A percentile compares a stretch with the other conserved stretches of the same genome.
Conservation (phyloP, 108 stramenopile genomes). For the Chaetoceros muelleri region DNA sequence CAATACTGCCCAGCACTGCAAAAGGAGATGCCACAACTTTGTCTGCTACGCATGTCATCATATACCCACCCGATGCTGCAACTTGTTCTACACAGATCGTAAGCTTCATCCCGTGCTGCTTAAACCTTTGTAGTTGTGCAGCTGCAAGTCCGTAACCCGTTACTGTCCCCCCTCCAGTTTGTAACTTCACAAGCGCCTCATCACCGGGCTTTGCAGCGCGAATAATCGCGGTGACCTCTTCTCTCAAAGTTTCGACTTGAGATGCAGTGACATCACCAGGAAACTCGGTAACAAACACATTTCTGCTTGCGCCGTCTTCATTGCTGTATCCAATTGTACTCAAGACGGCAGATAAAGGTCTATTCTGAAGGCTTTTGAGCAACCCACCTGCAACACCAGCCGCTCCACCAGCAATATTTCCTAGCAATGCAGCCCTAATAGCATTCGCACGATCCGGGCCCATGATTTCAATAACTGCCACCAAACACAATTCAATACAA, state of each 20-base stretch:
- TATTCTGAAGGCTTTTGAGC: constrained; percentile 43
- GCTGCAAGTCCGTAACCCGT: constrained; percentile 91
- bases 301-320: not conserved
- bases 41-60: constrained; percentile 84
- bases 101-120: constrained; percentile 61
- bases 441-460: constrained; percentile 60
- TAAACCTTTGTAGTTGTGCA: constrained; percentile 73
- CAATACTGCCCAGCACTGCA: constrained; percentile 82
- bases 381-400: constrained; percentile 39
- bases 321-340: constrained; percentile 14
- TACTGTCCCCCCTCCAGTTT: constrained; percentile 89
- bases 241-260: constrained; percentile 68
- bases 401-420: constrained; percentile 39
- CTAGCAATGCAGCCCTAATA: constrained; percentile 52
- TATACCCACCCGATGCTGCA: constrained; percentile 78
- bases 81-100: constrained; percentile 93
- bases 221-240: constrained; percentile 85
- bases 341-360: constrained; percentile 54
- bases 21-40: constrained; percentile 71
- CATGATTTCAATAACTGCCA: constrained; percentile 42
- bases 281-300: constrained; percentile 71
- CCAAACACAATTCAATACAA: no score
- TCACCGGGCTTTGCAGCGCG: constrained; percentile 74
- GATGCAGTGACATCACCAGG: constrained; percentile 80
- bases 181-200: constrained; percentile 74